Conservation (phyloP, 129 eudicot species). For the Arctium lappa region DNA sequence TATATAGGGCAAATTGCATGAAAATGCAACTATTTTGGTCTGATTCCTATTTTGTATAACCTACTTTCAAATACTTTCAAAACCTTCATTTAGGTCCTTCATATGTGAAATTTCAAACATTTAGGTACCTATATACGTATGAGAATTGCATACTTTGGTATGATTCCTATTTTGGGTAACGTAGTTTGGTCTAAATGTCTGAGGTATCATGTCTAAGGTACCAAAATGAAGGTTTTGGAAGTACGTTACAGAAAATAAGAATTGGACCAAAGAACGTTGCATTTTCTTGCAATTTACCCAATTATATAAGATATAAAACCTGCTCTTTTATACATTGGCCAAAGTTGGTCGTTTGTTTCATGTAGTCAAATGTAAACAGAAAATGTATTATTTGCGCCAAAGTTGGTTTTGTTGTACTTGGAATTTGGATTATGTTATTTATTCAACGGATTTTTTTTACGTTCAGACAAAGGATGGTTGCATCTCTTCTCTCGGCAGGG, state of each 20-base stretch:
- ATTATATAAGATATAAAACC: not conserved
- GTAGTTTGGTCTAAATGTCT: not conserved
- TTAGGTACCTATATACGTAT: not conserved
- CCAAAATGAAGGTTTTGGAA: not conserved
- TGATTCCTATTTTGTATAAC: not conserved
- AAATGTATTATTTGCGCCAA: not conserved
- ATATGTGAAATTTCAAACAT: not conserved
- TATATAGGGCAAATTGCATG: not conserved
- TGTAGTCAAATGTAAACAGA: not conserved
- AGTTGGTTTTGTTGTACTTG: not conserved
- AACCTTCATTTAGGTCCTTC: not conserved
- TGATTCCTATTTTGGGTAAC: not conserved
- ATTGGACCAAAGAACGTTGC: not conserved
- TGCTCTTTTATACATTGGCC: not conserved
- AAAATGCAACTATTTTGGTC: not conserved
- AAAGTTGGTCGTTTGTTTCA: not conserved
- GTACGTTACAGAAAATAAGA: not conserved
- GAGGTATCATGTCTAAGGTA: not conserved
- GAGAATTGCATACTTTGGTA: not conserved
- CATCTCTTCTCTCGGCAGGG: conserved; percentile 84
- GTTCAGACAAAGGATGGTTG: conserved; percentile 91
- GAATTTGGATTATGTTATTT: not conserved
- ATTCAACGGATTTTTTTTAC: not conserved
- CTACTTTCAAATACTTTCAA: not conserved
- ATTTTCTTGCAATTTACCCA: not conserved